phyloP scores from a whole-genome alignment of 1,284 basidiomycete genomes.

The Tilletiaria anomala region DNA sequence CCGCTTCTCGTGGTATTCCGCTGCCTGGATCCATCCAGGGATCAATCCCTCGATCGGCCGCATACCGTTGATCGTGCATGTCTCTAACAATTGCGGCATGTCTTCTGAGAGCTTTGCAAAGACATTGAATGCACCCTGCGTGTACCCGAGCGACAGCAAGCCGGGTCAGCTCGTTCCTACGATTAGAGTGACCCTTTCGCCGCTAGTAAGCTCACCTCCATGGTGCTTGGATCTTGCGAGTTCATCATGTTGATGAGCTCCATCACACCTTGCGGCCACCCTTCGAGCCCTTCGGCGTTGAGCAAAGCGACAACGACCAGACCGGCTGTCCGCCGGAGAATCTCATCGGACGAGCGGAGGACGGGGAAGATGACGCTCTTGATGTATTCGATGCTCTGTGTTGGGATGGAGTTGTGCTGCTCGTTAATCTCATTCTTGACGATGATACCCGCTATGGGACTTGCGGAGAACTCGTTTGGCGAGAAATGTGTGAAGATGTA shows the following conservation, averaged over 20 bases:
- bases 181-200: no score
- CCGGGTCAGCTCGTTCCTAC: no score
- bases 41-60: slow-evolving; percentile 42
- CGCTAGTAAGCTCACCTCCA: no score
- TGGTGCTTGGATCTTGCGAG: slow-evolving; percentile 22
- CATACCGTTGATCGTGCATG: slow-evolving; percentile 59
- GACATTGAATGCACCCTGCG: slow-evolving; percentile 83
- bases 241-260: slow-evolving; percentile 27
- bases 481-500: slow-evolving; percentile 70
- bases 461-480: slow-evolving; percentile 72
- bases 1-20: slow-evolving; percentile 61
- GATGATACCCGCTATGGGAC: slow-evolving; percentile 87
- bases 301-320: slow-evolving; percentile 37
- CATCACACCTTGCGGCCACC: slow-evolving; percentile 32
- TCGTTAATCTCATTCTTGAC: slow-evolving; percentile 72
- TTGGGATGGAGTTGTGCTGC: slow-evolving; percentile 23
- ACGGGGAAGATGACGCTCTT: slow-evolving; percentile 33
- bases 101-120: slow-evolving; percentile 94
- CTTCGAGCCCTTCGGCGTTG: slow-evolving; percentile 27
- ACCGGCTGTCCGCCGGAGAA: slow-evolving; percentile 35
- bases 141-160: no score
- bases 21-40: slow-evolving; percentile 66
- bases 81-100: slow-evolving; percentile 81
- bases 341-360: slow-evolving; percentile 25
- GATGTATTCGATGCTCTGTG: slow-evolving; percentile 31